Evolutionary conservation across 352 stramenopile genomes (phyloP).

Genomic region (Thalassiosira hispida): DNA sequence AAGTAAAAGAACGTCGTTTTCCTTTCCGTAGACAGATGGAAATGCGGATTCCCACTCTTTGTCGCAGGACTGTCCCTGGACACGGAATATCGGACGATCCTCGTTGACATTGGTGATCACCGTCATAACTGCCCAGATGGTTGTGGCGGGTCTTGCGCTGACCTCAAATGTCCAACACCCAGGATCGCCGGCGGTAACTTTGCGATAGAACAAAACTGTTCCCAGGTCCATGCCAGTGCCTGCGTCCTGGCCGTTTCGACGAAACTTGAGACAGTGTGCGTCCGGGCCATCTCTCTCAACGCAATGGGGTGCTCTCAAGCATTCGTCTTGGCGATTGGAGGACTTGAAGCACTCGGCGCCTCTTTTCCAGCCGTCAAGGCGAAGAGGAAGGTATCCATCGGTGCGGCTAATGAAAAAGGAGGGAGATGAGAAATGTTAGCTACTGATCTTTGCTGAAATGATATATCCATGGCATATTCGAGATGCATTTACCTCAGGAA

Average conservation of each 20-base stretch:
- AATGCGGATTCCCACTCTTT: slow-evolving; percentile 34
- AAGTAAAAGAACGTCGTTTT: slow-evolving; percentile 45
- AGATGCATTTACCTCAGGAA: slow-evolving; percentile 39
- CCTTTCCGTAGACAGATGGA: slow-evolving; percentile 40
- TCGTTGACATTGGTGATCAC: slow-evolving; percentile 45
- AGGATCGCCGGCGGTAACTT: slow-evolving; percentile 45
- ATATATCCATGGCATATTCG: neutral
- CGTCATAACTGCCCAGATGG: slow-evolving; percentile 44
- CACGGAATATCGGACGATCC: slow-evolving; percentile 37
- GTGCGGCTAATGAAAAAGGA: slow-evolving; percentile 23
- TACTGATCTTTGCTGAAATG: neutral
- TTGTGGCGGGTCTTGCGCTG: slow-evolving; percentile 10
- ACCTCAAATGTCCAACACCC: slow-evolving; percentile 47
- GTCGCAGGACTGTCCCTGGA: slow-evolving; percentile 43
- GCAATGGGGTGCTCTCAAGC: slow-evolving; percentile 40
- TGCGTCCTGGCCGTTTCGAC: neutral
- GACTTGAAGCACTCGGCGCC: slow-evolving; percentile 58
- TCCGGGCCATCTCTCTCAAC: slow-evolving; percentile 32
- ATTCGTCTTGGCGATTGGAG: slow-evolving; percentile 37
- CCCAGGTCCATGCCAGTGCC: slow-evolving; percentile 45
- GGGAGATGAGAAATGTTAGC: slow-evolving; percentile 2
- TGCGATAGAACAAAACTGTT: slow-evolving; percentile 50
- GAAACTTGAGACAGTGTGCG: slow-evolving; percentile 41
- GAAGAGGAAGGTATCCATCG: slow-evolving; percentile 44
- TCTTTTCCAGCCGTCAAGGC: slow-evolving; percentile 38